Base-by-base conservation (phyloP, 2,329 filamentous ascomycete species). In the Diatrype stigma region DNA sequence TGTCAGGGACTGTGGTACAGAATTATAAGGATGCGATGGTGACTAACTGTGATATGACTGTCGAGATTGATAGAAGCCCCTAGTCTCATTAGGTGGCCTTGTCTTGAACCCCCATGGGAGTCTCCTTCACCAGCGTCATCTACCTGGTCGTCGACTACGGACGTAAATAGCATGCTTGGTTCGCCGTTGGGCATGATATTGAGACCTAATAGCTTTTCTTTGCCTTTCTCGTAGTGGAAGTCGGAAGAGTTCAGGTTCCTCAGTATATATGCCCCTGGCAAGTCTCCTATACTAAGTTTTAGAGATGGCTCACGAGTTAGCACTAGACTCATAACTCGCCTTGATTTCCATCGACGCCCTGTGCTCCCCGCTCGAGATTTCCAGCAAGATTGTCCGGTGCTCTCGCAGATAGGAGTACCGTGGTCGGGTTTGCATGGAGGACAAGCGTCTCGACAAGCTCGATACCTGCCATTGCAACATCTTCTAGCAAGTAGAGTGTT, bases 401-500 rank as follows among this genome's bases (percentile, higher is more conserved):
- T 32, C 75, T 73, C 23, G 73, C 67, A 0, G 79, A 74, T 16
- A 82, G 68, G 6, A 86, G 66, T 22, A 86, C 65, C 0, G 73
- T 75, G 0, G 79, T 84, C 16, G 83, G 81, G 50, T 80, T 76
- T 12, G 72, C 68, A 48, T 82, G 75, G 10, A 79, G 59, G 40
- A 85, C 64, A 19, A 85, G 69, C 4, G 78, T 83, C 53, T 89
- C 82, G n/a, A 87, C 72, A 12, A 86, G 72, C 34, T 89, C 84
- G n/a, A 82, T 66, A n/a, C 82, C 84, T 4, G 85, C 86, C 57
- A 83, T 75, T 16, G 81, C 76, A 10, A 89, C 77, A 58, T 96
- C 92, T 63, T 93, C 85, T 64, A 95, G 84, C 42, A 96, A 76
- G 52, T 81, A 86, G 3, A 96, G 69, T 34, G 77, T 82, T 61